phyloP scores from a whole-genome alignment of 1,139 yeast genomes.

The Geotrichum cucujoidarum region DNA sequence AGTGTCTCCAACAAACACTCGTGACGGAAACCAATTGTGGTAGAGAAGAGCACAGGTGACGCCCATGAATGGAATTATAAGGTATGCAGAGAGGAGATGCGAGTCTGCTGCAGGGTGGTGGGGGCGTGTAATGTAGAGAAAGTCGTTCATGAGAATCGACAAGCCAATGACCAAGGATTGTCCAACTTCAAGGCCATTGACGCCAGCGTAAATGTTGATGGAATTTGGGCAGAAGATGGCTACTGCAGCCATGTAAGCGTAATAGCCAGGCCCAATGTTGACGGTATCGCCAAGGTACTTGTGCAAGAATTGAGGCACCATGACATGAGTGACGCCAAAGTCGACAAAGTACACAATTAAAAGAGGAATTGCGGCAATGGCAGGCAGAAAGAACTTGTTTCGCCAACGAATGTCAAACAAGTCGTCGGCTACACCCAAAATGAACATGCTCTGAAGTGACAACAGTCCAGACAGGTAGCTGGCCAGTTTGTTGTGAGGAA shows the following conservation, averaged over 20 bases:
- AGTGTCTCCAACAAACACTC: conserved; percentile 95
- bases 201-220: conserved; percentile 93
- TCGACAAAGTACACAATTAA: conserved; percentile 89
- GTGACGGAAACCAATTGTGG: conserved; percentile 86
- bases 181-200: conserved; percentile 94
- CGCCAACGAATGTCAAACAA: conserved; percentile 95
- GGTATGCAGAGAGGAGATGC: conserved; percentile 73
- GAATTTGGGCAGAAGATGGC: conserved; percentile 94
- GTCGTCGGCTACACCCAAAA: conserved; percentile 90
- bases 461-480: conserved; percentile 81
- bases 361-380: conserved; percentile 87
- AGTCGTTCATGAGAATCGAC: conserved; percentile 69
- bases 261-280: conserved; percentile 76
- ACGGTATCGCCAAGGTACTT: conserved; percentile 44
- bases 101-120: conserved; percentile 68
- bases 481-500: conserved; percentile 82
- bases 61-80: conserved; percentile 81
- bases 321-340: conserved; percentile 87
- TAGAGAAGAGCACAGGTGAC: conserved; percentile 71
- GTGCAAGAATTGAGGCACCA: conserved; percentile 69
- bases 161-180: conserved; percentile 77
- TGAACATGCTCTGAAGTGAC: conserved; percentile 75
- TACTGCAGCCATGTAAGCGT: conserved; percentile 82
- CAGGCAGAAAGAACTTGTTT: conserved; percentile 92
- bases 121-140: conserved; percentile 54